Base-by-base conservation (phyloP, 169 alveolate species). In the Plasmodium sp. region DNA sequence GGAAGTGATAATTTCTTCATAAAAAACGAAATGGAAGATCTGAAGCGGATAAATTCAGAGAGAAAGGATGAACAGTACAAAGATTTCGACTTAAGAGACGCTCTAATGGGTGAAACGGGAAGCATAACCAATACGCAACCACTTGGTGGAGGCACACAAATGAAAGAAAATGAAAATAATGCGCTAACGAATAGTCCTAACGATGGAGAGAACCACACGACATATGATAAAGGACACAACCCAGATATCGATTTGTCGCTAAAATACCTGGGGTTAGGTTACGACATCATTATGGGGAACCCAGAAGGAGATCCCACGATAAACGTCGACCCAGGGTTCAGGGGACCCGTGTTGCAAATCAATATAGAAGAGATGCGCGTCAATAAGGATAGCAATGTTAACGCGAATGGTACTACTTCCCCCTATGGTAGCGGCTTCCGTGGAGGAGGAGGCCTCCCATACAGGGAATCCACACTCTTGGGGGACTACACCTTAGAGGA, bases 281-380 rank as follows among this genome's bases (percentile, higher is more conserved):
- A 97, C 80, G 98, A 97, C 72, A 88, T 93, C 43, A 91, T 97
- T 34, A 93, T 92, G 91, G 98, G 98, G 1, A 97, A 97, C 82
- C 98, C 98, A 6, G 95, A 96, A 14, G 98, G 98, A 1, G 98
- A 97, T 80, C 98, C 98, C 9, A 81, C 80, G 6, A 72, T 96
- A 34, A 97, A 96, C 96, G 96, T 97, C 1, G 98, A 97, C 84
- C 98, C 97, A 12, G 98, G 98, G 14, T 96, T 95, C 74, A 95
- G 98, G 36, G 93, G 96, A 43, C 98, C 98, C 10, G 97, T 96
- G n/a, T 91, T 97, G 6, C 92, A 94, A 51, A 86, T 97, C 58
- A 84, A 92, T 71, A 48, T 81, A 45, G 84, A 71, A 73, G 77
- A 80, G 0, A 27, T 33, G 54, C 75, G 18, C 43, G 54, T 85